phyloP scores from a whole-genome alignment of 306 rosid genomes.

The Acacia crassicarpa region DNA sequence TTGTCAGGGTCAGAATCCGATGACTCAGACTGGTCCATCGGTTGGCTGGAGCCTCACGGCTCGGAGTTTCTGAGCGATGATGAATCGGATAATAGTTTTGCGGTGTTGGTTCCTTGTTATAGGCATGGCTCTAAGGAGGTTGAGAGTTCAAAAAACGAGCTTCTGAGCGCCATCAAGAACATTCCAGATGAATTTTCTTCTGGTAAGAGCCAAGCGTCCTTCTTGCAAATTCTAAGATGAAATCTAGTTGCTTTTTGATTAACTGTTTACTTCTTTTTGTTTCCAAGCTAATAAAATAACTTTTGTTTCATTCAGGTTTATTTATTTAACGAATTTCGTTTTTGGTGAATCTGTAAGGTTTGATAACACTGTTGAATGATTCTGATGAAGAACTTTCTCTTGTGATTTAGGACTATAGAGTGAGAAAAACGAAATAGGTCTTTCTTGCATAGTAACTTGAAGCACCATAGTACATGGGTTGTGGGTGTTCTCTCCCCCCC shows the following conservation, averaged over 20 bases:
- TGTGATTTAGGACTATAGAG: background rate
- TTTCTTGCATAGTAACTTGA: background rate
- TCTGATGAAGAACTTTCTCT: background rate
- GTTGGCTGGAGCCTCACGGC: slow-evolving; percentile 86
- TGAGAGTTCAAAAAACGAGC: slow-evolving; percentile 52
- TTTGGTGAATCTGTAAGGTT: background rate
- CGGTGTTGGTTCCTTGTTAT: slow-evolving; percentile 79
- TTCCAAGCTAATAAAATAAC: background rate
- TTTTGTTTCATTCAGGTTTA: background rate
- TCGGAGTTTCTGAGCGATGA: slow-evolving; percentile 58
- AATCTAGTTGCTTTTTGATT: background rate
- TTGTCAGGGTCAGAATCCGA: slow-evolving; percentile 70
- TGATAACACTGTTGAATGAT: background rate
- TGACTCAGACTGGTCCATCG: slow-evolving; percentile 80
- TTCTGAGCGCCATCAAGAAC: slow-evolving; percentile 60
- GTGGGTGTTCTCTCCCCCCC: no score
- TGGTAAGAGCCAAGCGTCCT: slow-evolving; percentile 40
- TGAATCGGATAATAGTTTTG: slow-evolving; percentile 59
- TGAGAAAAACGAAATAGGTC: background rate
- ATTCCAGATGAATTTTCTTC: slow-evolving; percentile 59
- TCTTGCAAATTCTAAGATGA: background rate
- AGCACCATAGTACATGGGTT: background rate
- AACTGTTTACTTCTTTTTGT: background rate
- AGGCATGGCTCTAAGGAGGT: slow-evolving; percentile 60
- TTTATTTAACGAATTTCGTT: background rate